phyloP scores from a whole-genome alignment of 345 rosid species.

The Gossypium bickii region DNA sequence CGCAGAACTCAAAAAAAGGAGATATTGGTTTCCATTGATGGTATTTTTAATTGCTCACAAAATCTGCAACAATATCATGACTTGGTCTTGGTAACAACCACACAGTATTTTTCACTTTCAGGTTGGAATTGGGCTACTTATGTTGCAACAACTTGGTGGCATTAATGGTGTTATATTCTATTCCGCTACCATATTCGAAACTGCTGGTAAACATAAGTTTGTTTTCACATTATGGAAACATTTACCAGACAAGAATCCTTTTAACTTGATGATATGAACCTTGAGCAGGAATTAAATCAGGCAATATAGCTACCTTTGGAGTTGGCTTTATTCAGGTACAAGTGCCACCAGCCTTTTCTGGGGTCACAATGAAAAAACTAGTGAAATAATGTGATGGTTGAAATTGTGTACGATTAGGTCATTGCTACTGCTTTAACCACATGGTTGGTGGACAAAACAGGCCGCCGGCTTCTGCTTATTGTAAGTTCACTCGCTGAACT shows the following conservation, averaged over 20 bases:
- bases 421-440: constrained; percentile 73
- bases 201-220: constrained; percentile 60
- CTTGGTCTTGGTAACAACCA: constrained; percentile 55
- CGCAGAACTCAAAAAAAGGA: constrained; percentile 56
- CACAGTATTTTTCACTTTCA: constrained; percentile 26
- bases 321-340: constrained; percentile 83
- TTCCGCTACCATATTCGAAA: constrained; percentile 71
- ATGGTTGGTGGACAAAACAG: constrained; percentile 82
- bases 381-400: background rate
- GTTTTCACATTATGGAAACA: constrained; percentile 10
- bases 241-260: background rate
- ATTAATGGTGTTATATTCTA: constrained; percentile 86
- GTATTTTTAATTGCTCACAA: constrained; percentile 27
- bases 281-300: constrained; percentile 64
- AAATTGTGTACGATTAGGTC: constrained; percentile 35
- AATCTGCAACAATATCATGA: background rate
- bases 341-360: constrained; percentile 4
- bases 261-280: constrained; percentile 18
- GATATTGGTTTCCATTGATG: constrained; percentile 71
- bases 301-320: constrained; percentile 77
- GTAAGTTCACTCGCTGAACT: constrained; percentile 42
- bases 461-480: constrained; percentile 78
- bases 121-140: constrained; percentile 91
- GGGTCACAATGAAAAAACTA: background rate
- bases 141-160: constrained; percentile 86